Evolutionary conservation across 352 stramenopile species (phyloP).

Genomic region (Globisporangium megalacanthum): DNA sequence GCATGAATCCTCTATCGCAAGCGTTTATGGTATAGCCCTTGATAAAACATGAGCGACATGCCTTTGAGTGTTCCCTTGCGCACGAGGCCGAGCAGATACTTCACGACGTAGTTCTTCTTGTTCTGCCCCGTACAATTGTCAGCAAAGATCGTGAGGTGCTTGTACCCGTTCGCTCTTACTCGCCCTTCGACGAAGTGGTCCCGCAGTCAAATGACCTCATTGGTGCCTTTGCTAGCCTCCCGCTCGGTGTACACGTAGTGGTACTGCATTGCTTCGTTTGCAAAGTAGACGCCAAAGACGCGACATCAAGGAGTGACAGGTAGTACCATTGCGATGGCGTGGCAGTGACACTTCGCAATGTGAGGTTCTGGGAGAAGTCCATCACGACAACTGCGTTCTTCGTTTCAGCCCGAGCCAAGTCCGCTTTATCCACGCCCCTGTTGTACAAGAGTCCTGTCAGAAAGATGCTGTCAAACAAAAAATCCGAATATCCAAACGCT

Average conservation of each 20-base stretch:
- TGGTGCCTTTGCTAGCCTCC: not conserved
- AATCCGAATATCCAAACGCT: not conserved
- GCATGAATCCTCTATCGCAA: not conserved
- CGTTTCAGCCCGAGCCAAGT: too few relatives aligned
- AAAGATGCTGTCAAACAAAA: not conserved
- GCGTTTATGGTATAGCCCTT: not conserved
- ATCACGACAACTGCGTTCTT: too few relatives aligned
- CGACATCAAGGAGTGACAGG: not conserved
- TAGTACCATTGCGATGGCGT: too few relatives aligned
- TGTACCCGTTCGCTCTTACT: not conserved
- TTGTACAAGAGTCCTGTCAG: too few relatives aligned
- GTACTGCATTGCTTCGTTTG: slow-evolving; percentile 7
- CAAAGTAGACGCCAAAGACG: slow-evolving; percentile 15
- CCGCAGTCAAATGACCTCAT: not conserved
- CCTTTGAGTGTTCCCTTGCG: not conserved
- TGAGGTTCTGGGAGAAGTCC: too few relatives aligned
- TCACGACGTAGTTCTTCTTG: not conserved
- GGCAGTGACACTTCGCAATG: too few relatives aligned
- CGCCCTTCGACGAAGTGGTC: not conserved
- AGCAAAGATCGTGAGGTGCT: not conserved
- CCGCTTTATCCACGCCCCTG: too few relatives aligned
- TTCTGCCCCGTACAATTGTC: not conserved
- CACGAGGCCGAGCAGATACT: not conserved
- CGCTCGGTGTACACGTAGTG: slow-evolving; percentile 12
- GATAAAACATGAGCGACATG: not conserved